Evolutionary conservation across 352 stramenopile genomes (phyloP).

Genomic region (Pythium rishiriense): DNA sequence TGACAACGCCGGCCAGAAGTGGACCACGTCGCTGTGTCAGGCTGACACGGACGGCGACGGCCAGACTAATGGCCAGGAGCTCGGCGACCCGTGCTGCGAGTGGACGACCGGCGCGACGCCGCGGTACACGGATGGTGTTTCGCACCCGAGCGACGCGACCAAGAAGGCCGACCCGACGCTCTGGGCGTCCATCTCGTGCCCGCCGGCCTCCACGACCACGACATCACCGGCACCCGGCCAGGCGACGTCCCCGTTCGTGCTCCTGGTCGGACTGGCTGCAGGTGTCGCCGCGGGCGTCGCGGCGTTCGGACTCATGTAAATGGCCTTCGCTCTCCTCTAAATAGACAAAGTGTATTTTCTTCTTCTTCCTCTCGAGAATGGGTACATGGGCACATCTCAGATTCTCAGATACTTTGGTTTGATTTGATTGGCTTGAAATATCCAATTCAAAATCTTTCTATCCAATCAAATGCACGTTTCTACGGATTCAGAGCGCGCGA

Average conservation of each 20-base stretch:
- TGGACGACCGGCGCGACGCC: constrained; percentile 28
- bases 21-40: constrained; percentile 42
- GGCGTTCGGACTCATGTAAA: constrained; percentile 6
- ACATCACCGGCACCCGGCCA: not conserved
- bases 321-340: too few relatives aligned
- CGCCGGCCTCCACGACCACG: not conserved
- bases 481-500: constrained; percentile 13
- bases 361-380: not conserved
- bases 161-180: not conserved
- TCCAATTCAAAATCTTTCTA: not conserved
- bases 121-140: constrained; percentile 5
- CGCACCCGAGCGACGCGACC: constrained; percentile 1
- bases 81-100: constrained; percentile 55
- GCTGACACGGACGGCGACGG: constrained; percentile 53
- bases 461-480: constrained; percentile 4
- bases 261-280: not conserved
- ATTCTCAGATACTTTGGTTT: not conserved
- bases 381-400: not conserved
- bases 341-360: not conserved
- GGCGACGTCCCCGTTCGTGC: not conserved
- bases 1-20: constrained; percentile 16
- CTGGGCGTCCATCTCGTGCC: not conserved
- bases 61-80: constrained; percentile 57
- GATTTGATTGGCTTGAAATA: constrained; percentile 2
- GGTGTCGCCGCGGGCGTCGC: constrained; percentile 1